These are phyloP conservation scores for Talaromyces sp. DNA, from an alignment of 2,329 filamentous ascomycete species.

Conservation along the genomic window DNA sequence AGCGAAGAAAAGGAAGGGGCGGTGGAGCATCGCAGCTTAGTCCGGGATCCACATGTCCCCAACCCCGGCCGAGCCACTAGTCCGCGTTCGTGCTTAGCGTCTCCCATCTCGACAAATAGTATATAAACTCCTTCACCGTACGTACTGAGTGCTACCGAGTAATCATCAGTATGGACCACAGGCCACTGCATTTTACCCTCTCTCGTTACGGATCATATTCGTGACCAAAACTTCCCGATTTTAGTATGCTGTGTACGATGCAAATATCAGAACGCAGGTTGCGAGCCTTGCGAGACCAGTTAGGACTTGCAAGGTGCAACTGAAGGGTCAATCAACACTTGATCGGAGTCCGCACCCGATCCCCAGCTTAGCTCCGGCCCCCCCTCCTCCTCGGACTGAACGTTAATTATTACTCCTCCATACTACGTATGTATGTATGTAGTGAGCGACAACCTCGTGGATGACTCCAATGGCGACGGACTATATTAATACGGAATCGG, in stretches of 20 bases:
- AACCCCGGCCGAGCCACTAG: not conserved
- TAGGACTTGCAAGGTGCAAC: not conserved
- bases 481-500: not conserved
- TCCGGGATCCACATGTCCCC: slow-evolving; percentile 11
- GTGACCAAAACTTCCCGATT: not conserved
- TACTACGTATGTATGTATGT: no score
- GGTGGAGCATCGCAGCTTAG: slow-evolving; percentile 6
- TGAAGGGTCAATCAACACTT: not conserved
- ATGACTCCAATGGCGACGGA: not conserved
- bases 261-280: slow-evolving; percentile 1
- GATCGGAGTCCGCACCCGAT: slow-evolving; percentile 4
- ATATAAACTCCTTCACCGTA: slow-evolving; percentile 3
- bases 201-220: not conserved
- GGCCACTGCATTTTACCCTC: not conserved
- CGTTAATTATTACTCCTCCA: not conserved
- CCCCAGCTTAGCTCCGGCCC: not conserved
- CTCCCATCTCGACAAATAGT: not conserved
- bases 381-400: not conserved
- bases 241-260: not conserved
- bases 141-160: slow-evolving; percentile 5
- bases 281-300: not conserved
- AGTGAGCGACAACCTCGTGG: not conserved
- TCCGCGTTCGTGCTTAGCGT: not conserved
- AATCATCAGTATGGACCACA: slow-evolving; percentile 3
- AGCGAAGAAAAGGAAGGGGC: slow-evolving; percentile 9